Evolutionary conservation across 192 early-diverging fungal species (phyloP).

Genomic region (Helicostylum pulchrum): DNA sequence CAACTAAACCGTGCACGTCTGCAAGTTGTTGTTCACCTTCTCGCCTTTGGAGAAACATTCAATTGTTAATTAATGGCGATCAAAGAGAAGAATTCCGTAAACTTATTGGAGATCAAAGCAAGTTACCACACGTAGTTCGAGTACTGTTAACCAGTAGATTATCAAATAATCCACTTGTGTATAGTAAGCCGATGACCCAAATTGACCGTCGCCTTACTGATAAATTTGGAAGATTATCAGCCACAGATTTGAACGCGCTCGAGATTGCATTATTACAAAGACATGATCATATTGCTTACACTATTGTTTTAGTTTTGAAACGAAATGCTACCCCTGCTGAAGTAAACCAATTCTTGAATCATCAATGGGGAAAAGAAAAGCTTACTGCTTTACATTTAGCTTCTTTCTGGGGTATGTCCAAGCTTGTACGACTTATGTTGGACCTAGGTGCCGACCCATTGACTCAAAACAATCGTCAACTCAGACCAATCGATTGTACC

Average conservation of each 20-base stretch:
- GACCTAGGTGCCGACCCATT: slow-evolving; percentile 43
- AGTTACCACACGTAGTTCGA: slow-evolving; percentile 1
- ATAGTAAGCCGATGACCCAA: neutral
- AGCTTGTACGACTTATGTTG: slow-evolving; percentile 19
- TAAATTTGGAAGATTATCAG: slow-evolving; percentile 18
- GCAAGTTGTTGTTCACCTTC: slow-evolving; percentile 29
- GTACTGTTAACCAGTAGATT: slow-evolving; percentile 20
- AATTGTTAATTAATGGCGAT: slow-evolving; percentile 15
- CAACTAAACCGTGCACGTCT: slow-evolving; percentile 22
- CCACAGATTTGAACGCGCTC: slow-evolving; percentile 28
- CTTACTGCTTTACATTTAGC: slow-evolving; percentile 31
- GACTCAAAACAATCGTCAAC: slow-evolving; percentile 47
- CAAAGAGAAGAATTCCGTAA: slow-evolving; percentile 8
- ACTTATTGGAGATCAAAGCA: slow-evolving; percentile 1
- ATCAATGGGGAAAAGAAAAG: slow-evolving; percentile 33
- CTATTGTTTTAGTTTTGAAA: slow-evolving; percentile 16
- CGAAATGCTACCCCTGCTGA: slow-evolving; percentile 9
- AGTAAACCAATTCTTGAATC: slow-evolving; percentile 21
- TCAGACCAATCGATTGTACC: slow-evolving; percentile 21
- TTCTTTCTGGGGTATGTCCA: slow-evolving; percentile 14
- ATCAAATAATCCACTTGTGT: slow-evolving; percentile 20
- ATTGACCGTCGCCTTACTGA: neutral
- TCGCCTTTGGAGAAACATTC: slow-evolving; percentile 24
- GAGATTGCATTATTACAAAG: slow-evolving; percentile 18
- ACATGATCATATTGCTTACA: slow-evolving; percentile 12